Percentiles rank a stretch among this genome's conserved stretches.
These are phyloP conservation scores for Cystofilobasidium bisporidii DNA, from an alignment of 768 basidiomycete species.

Conservation along the genomic window DNA sequence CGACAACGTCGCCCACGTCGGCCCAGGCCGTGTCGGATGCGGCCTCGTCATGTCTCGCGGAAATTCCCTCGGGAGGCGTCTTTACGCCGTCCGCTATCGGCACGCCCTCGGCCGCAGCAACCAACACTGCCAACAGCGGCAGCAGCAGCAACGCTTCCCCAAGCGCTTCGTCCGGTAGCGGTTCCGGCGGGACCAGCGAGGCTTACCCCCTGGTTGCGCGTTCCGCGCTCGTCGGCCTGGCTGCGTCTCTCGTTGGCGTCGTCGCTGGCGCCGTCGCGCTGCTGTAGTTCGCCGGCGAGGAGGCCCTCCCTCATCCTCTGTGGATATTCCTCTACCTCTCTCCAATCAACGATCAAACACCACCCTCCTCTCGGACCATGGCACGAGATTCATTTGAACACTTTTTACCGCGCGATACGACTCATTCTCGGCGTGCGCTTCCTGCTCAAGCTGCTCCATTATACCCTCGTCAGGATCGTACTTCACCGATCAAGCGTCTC, in stretches of 20 bases:
- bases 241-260: background rate
- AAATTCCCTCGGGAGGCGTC: conserved; percentile 15
- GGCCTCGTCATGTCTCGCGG: conserved; percentile 12
- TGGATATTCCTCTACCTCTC: no score
- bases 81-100: conserved; percentile 19
- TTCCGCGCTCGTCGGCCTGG: background rate
- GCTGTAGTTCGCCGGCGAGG: background rate
- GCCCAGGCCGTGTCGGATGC: conserved; percentile 11
- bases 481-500: no score
- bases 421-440: no score
- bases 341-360: no score
- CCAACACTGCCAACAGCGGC: background rate
- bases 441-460: no score
- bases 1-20: conserved; percentile 37
- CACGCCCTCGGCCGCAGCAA: background rate
- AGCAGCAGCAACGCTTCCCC: background rate
- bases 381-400: no score
- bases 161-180: background rate
- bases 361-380: no score
- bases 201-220: background rate
- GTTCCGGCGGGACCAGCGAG: background rate
- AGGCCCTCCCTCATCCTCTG: background rate
- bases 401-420: no score
- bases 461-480: no score
- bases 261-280: background rate